These are phyloP conservation scores for Phycomyces nitens DNA, from an alignment of 192 early-diverging fungal genomes.

Conservation along the genomic window DNA sequence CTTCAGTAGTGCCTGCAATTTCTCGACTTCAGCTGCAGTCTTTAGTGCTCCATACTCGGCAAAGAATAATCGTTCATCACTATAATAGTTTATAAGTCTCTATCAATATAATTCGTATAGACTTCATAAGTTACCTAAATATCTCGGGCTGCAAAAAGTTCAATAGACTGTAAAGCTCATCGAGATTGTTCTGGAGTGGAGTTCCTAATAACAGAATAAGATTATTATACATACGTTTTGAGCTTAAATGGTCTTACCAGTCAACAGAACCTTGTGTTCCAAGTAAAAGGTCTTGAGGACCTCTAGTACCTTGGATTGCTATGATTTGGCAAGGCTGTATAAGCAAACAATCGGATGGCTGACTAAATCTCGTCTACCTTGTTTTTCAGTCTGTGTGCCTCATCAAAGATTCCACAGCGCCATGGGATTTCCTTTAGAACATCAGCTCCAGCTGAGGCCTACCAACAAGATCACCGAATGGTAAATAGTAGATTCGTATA, in stretches of 20 bases:
- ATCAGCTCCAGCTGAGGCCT: slow-evolving; percentile 53
- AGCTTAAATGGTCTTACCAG: slow-evolving; percentile 43
- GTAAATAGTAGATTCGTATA: neutral
- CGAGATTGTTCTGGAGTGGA: slow-evolving; percentile 78
- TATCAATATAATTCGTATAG: neutral
- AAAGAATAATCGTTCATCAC: slow-evolving; percentile 65
- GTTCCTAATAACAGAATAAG: slow-evolving; percentile 35
- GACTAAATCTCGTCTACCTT: no score
- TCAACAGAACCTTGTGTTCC: slow-evolving; percentile 75
- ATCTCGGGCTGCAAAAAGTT: slow-evolving; percentile 78
- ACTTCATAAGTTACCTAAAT: slow-evolving; percentile 15
- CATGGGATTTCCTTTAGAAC: slow-evolving; percentile 70
- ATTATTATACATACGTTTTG: neutral
- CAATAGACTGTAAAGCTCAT: slow-evolving; percentile 78
- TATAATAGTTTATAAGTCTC: slow-evolving; percentile 32
- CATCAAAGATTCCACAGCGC: slow-evolving; percentile 73
- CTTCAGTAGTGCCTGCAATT: slow-evolving; percentile 70
- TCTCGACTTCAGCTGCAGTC: slow-evolving; percentile 71
- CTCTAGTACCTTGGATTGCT: slow-evolving; percentile 73
- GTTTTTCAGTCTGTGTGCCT: slow-evolving; percentile 86
- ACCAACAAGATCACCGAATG: neutral
- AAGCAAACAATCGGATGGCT: no score
- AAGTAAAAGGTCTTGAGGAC: slow-evolving; percentile 69
- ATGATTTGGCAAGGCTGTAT: no score
- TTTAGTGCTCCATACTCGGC: slow-evolving; percentile 66